Evolutionary conservation across 805 yeast genomes (phyloP), one percentile per base, ranked within the genome.

Genomic region (Wickerhamiella azymoides): DNA sequence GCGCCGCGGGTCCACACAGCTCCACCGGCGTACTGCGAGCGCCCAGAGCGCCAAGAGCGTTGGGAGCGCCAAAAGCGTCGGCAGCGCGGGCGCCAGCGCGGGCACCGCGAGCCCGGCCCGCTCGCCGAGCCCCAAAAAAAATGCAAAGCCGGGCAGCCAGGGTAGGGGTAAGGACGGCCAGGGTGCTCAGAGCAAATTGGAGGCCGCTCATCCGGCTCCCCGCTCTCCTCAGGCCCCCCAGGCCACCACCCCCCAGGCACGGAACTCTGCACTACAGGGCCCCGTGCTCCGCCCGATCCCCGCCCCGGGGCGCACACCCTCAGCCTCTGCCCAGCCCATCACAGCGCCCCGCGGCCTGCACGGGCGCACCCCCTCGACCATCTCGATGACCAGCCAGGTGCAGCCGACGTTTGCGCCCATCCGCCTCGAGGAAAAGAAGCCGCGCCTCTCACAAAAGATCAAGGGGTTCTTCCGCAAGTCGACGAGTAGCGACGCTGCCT

Each of bases 401-500:
- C 33, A 30, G 33, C 33, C 33, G 16, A 30, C 33, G 33, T 30
- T 30, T 30, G 33, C 33, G 16, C 33, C 33, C 16, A 30, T 30
- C 33, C 33, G 33, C 16, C 33, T 30, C 16, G 33, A 30, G 33
- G 33, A 30, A 13, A 30, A 30, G 11, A 42, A 42, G 39, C 45
- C 40, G 16, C 28, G 37, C n/a, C 36, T 42, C 18, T 36, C 40
- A 13, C 45, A 42, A 17, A 42, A 36, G 32, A 32, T 42, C 36
- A 42, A 42, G 40, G 10, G 35, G 5, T 28, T 42, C n/a, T 42
- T 42, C 39, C 33, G 40, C 18, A 28, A 32, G 17, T 10, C 27
- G 16, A 25, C 19, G 24, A 11, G 17, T 21, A 19, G 35, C 17
- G 45, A 42, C 21, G 26, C 28, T n/a, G 40, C 39, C 33, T 14